Evolutionary conservation across 2,329 filamentous ascomycete genomes (phyloP).

Genomic region (Mycogone perniciosa): DNA sequence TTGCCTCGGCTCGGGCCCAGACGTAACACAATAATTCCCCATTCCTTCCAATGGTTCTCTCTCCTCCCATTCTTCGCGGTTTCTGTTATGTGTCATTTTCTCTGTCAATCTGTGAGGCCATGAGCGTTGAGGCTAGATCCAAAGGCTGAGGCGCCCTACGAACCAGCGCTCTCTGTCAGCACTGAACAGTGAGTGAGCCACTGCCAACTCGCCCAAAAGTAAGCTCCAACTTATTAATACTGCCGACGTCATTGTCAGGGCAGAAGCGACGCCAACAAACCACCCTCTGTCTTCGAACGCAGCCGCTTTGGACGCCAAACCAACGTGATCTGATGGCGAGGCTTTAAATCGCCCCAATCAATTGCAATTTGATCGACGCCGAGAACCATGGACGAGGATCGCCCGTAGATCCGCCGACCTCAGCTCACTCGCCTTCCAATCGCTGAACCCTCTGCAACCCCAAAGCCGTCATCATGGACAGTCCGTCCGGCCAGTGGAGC

Average conservation of each 20-base stretch:
- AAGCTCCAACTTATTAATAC: not conserved
- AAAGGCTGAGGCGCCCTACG: not conserved
- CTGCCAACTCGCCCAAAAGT: conserved; percentile 1
- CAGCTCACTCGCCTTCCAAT: conserved; percentile 7
- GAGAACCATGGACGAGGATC: conserved; percentile 16
- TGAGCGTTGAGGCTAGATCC: not conserved
- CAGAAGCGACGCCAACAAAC: not conserved
- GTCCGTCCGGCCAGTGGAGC: conserved; percentile 38
- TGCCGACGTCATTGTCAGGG: conserved; percentile 1
- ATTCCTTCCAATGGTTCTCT: no score
- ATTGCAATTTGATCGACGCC: conserved; percentile 6
- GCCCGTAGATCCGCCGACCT: conserved; percentile 10
- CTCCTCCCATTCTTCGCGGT: not conserved
- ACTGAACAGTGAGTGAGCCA: not conserved
- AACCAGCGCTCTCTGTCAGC: not conserved
- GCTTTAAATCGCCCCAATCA: conserved; percentile 7
- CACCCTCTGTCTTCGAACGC: not conserved
- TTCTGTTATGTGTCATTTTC: no score
- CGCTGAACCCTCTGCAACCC: conserved; percentile 5
- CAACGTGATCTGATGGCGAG: not conserved
- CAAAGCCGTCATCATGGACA: conserved; percentile 37
- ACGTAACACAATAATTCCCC: no score
- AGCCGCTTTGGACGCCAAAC: not conserved
- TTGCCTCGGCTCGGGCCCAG: no score
- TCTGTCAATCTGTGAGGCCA: not conserved